Conservation (phyloP, 257 asterid species). For the Lycium barbarum region DNA sequence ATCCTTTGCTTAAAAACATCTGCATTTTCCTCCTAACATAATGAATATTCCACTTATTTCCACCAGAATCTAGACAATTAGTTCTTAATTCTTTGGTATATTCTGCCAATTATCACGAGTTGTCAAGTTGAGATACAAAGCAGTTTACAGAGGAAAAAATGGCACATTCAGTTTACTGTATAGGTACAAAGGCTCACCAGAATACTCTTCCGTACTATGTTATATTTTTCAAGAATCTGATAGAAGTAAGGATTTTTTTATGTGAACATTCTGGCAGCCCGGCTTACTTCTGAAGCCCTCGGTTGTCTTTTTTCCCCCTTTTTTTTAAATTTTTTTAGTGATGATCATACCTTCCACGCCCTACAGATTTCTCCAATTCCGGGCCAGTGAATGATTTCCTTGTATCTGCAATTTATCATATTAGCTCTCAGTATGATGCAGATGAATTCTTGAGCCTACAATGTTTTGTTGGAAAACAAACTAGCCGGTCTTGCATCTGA, state of each 20-base stretch:
- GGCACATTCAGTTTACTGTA: background rate
- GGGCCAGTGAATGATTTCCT: background rate
- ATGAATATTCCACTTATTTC: too few relatives aligned
- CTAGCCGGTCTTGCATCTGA: slow-evolving; percentile 13
- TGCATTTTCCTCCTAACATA: too few relatives aligned
- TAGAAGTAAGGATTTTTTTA: background rate
- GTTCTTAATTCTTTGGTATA: too few relatives aligned
- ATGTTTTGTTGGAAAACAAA: background rate
- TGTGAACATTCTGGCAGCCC: background rate
- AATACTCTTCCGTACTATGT: background rate
- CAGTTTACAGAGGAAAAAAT: background rate
- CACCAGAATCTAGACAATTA: too few relatives aligned
- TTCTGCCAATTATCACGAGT: too few relatives aligned
- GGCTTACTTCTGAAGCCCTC: background rate
- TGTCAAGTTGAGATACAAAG: background rate
- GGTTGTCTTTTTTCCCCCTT: background rate
- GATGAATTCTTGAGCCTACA: background rate
- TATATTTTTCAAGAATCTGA: background rate
- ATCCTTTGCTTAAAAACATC: too few relatives aligned
- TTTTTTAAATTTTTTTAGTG: too few relatives aligned
- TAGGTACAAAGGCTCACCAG: slow-evolving; percentile 35
- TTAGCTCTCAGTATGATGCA: slow-evolving; percentile 24
- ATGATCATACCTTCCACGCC: background rate
- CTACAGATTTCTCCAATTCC: background rate
- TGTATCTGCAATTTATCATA: slow-evolving; percentile 21